These are phyloP conservation scores for Cytospora leucostoma DNA, from an alignment of 2,329 filamentous ascomycete genomes.

Conservation along the genomic window DNA sequence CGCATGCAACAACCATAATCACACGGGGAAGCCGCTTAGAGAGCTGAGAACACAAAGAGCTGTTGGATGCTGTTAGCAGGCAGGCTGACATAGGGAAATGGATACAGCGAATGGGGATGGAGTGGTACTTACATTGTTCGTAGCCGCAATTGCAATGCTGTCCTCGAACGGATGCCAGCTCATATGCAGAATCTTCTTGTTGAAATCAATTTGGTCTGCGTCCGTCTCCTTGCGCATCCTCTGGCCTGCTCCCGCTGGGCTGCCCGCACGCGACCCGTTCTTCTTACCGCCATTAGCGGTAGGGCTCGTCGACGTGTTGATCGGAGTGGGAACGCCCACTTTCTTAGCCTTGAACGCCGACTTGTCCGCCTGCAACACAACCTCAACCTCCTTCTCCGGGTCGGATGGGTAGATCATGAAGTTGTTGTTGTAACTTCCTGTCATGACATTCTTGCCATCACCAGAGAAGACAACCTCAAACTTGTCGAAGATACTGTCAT, in stretches of 20 bases:
- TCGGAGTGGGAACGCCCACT: constrained; percentile 94
- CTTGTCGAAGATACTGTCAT: constrained; percentile 99
- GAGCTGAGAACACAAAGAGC: constrained; percentile 41
- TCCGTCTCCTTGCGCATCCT: constrained; percentile 99
- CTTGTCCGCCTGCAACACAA: constrained; percentile 97
- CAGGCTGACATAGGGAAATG: not conserved
- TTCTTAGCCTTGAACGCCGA: constrained; percentile 99
- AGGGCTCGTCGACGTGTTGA: constrained; percentile 79
- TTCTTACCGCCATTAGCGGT: constrained; percentile 80
- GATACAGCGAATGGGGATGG: no score
- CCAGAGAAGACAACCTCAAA: constrained; percentile 99
- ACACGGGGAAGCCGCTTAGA: constrained; percentile 30
- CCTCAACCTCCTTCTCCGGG: constrained; percentile 92
- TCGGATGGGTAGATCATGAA: constrained; percentile 99
- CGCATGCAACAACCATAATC: constrained; percentile 18
- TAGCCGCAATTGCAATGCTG: constrained; percentile 98
- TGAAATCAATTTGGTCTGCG: constrained; percentile 98
- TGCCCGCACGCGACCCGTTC: constrained; percentile 81
- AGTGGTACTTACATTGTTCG: constrained; percentile 83
- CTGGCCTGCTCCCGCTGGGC: constrained; percentile 75
- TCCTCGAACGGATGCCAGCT: constrained; percentile 99
- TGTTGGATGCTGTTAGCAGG: constrained; percentile 32
- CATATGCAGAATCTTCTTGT: constrained; percentile 99
- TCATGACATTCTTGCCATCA: constrained; percentile 99
- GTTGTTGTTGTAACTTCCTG: constrained; percentile 99